phyloP scores from a whole-genome alignment of 2,329 filamentous ascomycete species.

The Emericellopsis atlantica region DNA sequence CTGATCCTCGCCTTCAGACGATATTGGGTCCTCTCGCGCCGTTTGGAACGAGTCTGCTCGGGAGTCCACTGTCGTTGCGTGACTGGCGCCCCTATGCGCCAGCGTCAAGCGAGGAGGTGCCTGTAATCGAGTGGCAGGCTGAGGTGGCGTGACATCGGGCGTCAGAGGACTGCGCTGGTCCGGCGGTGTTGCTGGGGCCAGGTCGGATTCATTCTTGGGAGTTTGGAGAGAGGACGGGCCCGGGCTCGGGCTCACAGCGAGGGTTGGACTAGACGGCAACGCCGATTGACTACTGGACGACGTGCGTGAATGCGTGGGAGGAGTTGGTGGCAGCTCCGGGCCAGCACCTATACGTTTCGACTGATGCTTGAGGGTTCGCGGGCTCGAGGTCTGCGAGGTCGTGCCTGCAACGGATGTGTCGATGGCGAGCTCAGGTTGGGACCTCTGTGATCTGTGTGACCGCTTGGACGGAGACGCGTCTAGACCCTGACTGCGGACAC shows the following conservation, averaged over 20 bases:
- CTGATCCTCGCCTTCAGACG: constrained; percentile 42
- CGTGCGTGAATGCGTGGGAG: constrained; percentile 45
- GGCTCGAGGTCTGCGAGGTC: constrained; percentile 21
- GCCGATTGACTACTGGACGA: constrained; percentile 38
- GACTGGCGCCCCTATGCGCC: constrained; percentile 36
- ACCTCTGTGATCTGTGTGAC: constrained; percentile 1
- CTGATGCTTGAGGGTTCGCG: constrained; percentile 27
- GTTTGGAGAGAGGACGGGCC: constrained; percentile 13
- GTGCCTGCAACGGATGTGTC: constrained; percentile 13
- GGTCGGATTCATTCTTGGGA: constrained; percentile 22
- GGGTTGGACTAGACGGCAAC: constrained; percentile 26
- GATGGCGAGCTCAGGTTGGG: constrained; percentile 10
- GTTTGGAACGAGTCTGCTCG: constrained; percentile 61
- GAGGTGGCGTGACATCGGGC: constrained; percentile 63
- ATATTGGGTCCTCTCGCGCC: constrained; percentile 50
- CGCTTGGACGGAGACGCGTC: constrained; percentile 9
- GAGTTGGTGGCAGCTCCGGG: constrained; percentile 47
- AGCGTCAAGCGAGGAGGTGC: constrained; percentile 28
- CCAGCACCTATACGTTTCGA: constrained; percentile 27
- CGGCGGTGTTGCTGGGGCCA: constrained; percentile 45
- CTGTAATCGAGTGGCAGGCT: constrained; percentile 28
- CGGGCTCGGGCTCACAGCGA: constrained; percentile 17
- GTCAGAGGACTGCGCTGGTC: constrained; percentile 59
- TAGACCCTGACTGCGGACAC: constrained; percentile 10
- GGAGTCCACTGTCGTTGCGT: constrained; percentile 45